phyloP scores from a whole-genome alignment of 2,329 filamentous ascomycete genomes.

The Cryphonectria naterciae region DNA sequence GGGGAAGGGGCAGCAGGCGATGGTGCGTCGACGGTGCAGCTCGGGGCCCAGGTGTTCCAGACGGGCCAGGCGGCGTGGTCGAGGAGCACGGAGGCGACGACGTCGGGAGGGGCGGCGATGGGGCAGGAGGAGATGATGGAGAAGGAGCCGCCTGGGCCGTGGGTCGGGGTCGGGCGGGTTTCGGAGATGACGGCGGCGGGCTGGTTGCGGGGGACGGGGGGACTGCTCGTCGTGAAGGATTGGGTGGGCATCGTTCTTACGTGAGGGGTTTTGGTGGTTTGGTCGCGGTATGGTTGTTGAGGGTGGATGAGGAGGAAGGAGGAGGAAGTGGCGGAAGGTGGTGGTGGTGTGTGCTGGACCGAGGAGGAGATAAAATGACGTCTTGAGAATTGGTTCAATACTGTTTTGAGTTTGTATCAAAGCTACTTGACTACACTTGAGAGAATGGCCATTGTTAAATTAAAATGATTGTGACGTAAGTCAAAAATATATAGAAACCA shows the following conservation, averaged over 20 bases:
- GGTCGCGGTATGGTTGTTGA: background rate
- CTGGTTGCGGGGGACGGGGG: conserved; percentile 27
- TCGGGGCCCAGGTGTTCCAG: conserved; percentile 44
- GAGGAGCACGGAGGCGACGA: conserved; percentile 42
- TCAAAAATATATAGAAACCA: too few relatives aligned
- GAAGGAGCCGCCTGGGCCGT: conserved; percentile 37
- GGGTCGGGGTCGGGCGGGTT: conserved; percentile 38
- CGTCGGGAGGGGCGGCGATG: conserved; percentile 41
- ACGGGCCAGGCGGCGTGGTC: conserved; percentile 38
- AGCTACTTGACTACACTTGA: too few relatives aligned
- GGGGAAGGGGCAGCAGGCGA: conserved; percentile 28
- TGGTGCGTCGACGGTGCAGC: conserved; percentile 35
- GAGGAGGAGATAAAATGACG: too few relatives aligned
- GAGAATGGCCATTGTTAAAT: too few relatives aligned
- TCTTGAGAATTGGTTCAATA: too few relatives aligned
- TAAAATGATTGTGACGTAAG: too few relatives aligned
- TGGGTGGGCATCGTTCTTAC: background rate
- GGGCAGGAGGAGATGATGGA: conserved; percentile 38
- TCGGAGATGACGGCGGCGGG: conserved; percentile 28
- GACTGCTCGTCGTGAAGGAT: conserved; percentile 25
- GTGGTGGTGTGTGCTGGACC: too few relatives aligned
- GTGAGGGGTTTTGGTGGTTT: background rate
- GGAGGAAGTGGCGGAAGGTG: background rate
- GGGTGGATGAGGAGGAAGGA: background rate
- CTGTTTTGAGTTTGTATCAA: too few relatives aligned